Base-by-base conservation (phyloP, 208 protist genomes). In the Trypanosoma conorhini region DNA sequence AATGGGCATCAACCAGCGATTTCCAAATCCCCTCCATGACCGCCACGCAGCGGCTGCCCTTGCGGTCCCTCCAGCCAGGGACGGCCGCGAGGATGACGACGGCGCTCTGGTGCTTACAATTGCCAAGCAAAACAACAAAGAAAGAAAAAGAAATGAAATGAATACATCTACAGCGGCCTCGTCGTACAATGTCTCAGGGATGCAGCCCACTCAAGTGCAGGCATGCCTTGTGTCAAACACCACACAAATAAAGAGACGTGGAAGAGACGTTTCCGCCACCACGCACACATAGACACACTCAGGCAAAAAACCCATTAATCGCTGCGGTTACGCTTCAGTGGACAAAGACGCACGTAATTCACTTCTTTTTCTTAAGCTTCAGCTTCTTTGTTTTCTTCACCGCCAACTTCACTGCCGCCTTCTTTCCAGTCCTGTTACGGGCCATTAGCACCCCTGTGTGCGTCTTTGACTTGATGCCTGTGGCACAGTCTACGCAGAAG, bases 401-500 rank as follows among this genome's bases (percentile, higher is more conserved):
- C 22, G 62, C 72, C 21, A 62, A 51, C 17, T 33, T 33, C 3
- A 59, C 19, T 0, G 78, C 48, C 30, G 64, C 55, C 64, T 85
- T 85, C 55, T 86, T 85, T n/a, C 62, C 61, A 46, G 65, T 77
- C 31, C 24, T 69, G 60, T 75, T 21, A 24, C 86, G 86, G 19
- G 76, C 74, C 86, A 92, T 90, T 35, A 83, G 69, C 22, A 79
- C 70, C 31, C 82, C 81, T 28, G 64, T 79, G 78, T 93, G 90
- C 42, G 57, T 63, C 65, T 82, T 86, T 1, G 85, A 81, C 79
- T 86, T 86, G 62, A 73, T 82, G 42, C 91, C 86, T 19, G 82
- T 85, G 3, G 82, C 87, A 66, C 92, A 96, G 65, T 88, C 80
- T 3, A 92, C 77, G 68, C 92, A 96, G 76, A 93, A 96, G 55